These are phyloP conservation scores for Cystobasidium tubakii DNA, from an alignment of 768 basidiomycete genomes.

Conservation along the genomic window DNA sequence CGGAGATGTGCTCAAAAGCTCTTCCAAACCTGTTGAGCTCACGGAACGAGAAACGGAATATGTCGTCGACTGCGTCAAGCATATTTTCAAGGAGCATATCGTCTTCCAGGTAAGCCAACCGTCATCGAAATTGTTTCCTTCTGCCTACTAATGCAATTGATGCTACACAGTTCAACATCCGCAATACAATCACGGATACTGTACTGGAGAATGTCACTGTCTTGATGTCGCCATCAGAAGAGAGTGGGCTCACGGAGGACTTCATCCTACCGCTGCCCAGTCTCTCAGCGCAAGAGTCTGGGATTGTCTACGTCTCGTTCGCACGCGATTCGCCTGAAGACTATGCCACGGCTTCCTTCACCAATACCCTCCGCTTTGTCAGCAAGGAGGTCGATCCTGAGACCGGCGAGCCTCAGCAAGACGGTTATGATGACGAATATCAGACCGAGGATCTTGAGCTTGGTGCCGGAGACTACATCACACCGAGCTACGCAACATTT, in stretches of 20 bases:
- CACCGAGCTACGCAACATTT: conserved; percentile 90
- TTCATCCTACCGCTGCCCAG: conserved; percentile 81
- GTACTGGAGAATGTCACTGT: conserved; percentile 90
- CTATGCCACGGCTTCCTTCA: conserved; percentile 77
- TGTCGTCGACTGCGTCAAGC: conserved; percentile 92
- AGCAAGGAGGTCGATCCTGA: conserved; percentile 96
- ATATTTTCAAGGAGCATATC: conserved; percentile 87
- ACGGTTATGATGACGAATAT: conserved; percentile 99
- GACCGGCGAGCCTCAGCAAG: conserved; percentile 90
- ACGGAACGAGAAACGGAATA: conserved; percentile 98
- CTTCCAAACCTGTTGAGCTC: conserved; percentile 66
- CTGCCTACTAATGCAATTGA: too few relatives aligned
- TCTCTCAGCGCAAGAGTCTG: conserved; percentile 67
- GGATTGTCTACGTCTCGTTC: conserved; percentile 87
- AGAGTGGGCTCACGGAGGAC: conserved; percentile 74
- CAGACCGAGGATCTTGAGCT: conserved; percentile 93
- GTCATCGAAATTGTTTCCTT: background rate
- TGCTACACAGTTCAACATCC: conserved; percentile 75
- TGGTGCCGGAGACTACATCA: conserved; percentile 86
- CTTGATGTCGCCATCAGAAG: conserved; percentile 77
- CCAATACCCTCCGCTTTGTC: conserved; percentile 83
- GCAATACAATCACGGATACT: conserved; percentile 92
- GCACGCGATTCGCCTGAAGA: conserved; percentile 69
- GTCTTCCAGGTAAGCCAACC: conserved; percentile 77
- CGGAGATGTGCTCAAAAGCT: conserved; percentile 82